phyloP scores from a whole-genome alignment of 192 early-diverging fungal species.

The Obelidium mucronatum region DNA sequence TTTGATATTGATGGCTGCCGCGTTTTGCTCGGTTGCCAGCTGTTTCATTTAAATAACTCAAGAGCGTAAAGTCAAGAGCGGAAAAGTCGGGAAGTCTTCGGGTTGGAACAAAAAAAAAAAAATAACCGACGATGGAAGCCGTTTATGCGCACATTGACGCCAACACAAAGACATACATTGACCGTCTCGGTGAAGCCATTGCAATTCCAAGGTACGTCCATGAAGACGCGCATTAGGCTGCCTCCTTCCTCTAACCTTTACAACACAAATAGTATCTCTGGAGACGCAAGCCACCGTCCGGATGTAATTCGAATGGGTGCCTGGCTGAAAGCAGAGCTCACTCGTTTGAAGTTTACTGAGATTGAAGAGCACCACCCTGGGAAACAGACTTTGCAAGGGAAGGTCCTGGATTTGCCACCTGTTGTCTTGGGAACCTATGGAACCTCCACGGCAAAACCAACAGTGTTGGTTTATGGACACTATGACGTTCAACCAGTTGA shows the following conservation, averaged over 20 bases:
- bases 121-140: constrained; percentile 8
- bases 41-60: too few species aligned
- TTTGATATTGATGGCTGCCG: too few species aligned
- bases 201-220: constrained; percentile 75
- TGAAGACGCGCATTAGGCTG: constrained; percentile 20
- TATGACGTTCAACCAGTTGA: constrained; percentile 96
- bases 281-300: constrained; percentile 74
- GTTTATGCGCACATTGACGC: constrained; percentile 23
- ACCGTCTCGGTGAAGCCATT: constrained; percentile 86
- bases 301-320: constrained; percentile 91
- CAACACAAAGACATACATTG: constrained; percentile 4
- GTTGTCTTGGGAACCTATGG: constrained; percentile 93
- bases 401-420: constrained; percentile 83
- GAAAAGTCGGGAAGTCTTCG: neutral
- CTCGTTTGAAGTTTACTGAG: constrained; percentile 70
- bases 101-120: neutral
- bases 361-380: constrained; percentile 73
- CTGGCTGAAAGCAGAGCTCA: constrained; percentile 80
- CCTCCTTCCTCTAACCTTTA: neutral
- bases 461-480: constrained; percentile 89
- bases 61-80: too few species aligned
- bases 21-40: too few species aligned
- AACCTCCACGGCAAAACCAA: constrained; percentile 91
- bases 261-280: constrained; percentile 57
- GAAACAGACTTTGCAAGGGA: constrained; percentile 84